These are phyloP conservation scores for Wallacemonas sp. DNA, from an alignment of 208 protist species.

Conservation along the genomic window DNA sequence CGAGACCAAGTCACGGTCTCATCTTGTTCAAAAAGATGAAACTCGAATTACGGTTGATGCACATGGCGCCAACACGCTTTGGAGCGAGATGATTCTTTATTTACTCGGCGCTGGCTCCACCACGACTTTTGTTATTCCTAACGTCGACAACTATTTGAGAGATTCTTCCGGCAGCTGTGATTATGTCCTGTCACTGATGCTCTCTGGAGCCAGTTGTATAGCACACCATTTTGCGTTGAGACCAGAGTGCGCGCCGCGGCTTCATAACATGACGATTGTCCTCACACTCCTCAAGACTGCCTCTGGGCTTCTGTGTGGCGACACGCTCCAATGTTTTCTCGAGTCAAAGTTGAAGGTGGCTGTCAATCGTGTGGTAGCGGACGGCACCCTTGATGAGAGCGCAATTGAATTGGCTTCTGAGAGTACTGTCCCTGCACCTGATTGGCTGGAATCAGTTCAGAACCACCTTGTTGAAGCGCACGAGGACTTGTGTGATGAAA, in stretches of 20 bases:
- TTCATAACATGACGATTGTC: neutral
- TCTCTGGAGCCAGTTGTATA: constrained; percentile 32
- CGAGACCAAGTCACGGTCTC: neutral
- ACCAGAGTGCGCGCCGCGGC: neutral
- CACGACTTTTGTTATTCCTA: constrained; percentile 33
- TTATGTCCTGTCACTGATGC: constrained; percentile 54
- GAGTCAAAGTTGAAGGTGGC: constrained; percentile 14
- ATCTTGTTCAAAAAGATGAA: neutral
- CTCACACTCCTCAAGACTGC: constrained; percentile 14
- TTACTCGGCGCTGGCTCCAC: neutral
- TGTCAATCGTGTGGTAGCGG: neutral
- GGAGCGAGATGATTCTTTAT: constrained; percentile 6
- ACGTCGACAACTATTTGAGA: constrained; percentile 39
- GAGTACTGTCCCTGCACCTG: neutral
- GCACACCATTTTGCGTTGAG: constrained; percentile 32
- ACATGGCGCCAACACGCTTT: constrained; percentile 8
- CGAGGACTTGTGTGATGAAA: constrained; percentile 23
- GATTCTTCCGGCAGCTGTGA: constrained; percentile 28
- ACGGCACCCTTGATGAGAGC: neutral
- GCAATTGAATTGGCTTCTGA: neutral
- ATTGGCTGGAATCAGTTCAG: constrained; percentile 19
- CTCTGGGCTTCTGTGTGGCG: neutral
- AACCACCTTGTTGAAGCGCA: constrained; percentile 14
- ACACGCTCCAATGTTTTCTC: constrained; percentile 13
- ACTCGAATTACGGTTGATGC: constrained; percentile 2